A percentile compares a stretch with the other conserved stretches of the same genome.
Conservation (phyloP, 1,284 basidiomycete genomes). For the Ganoderma multipileum region DNA sequence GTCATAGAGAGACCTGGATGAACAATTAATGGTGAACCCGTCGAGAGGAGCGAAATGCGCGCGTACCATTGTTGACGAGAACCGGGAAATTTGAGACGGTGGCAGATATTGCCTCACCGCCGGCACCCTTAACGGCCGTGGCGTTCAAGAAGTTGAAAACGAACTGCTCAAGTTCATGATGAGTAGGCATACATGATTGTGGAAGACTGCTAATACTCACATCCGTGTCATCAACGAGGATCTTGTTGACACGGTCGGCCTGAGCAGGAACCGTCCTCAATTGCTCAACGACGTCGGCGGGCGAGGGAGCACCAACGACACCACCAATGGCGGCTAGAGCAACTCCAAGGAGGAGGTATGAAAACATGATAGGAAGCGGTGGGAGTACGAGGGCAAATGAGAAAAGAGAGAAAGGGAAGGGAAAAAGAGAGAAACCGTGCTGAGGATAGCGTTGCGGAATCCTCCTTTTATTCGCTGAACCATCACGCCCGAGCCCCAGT, state of each 20-base stretch:
- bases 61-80: conserved; percentile 36
- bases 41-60: background rate
- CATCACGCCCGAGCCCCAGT: background rate
- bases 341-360: conserved; percentile 25
- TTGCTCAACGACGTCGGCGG: conserved; percentile 28
- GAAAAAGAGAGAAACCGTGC: conserved; percentile 9
- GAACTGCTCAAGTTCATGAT: conserved; percentile 27
- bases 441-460: conserved; percentile 14
- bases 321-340: conserved; percentile 24
- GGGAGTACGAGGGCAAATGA: conserved; percentile 4
- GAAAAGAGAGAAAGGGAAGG: conserved; percentile 1
- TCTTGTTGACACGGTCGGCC: conserved; percentile 33
- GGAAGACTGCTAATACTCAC: conserved; percentile 23
- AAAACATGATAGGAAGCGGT: conserved; percentile 22
- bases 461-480: conserved; percentile 21
- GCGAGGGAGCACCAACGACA: conserved; percentile 17
- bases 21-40: background rate
- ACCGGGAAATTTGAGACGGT: conserved; percentile 39
- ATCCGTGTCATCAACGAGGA: conserved; percentile 37
- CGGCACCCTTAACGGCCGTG: conserved; percentile 31
- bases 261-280: conserved; percentile 30
- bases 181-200: background rate
- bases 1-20: conserved; percentile 36
- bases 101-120: conserved; percentile 36
- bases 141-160: conserved; percentile 40